Conservation (phyloP, 495 filamentous ascomycete species). For the Neurospora discreta region DNA sequence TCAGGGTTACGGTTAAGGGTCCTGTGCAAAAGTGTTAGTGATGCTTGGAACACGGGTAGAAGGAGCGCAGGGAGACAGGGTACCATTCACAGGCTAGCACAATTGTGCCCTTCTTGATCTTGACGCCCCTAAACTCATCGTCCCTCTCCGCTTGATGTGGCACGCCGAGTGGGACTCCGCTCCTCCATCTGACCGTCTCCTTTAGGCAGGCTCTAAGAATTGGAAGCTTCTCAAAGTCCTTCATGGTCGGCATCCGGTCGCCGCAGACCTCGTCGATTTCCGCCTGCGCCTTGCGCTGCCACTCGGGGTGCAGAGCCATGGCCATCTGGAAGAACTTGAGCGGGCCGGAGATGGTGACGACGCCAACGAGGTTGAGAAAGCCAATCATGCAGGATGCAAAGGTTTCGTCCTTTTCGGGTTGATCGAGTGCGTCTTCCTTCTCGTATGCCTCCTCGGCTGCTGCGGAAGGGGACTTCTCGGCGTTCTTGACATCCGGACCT, state of each 20-base stretch:
- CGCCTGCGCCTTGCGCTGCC: slow-evolving; percentile 40
- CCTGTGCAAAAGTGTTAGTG: slow-evolving; percentile 18
- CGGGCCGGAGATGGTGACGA: slow-evolving; percentile 36
- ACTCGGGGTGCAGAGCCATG: slow-evolving; percentile 35
- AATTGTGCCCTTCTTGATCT: slow-evolving; percentile 39
- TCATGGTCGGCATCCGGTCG: slow-evolving; percentile 36
- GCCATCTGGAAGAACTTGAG: slow-evolving; percentile 40
- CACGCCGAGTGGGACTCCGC: slow-evolving; percentile 39
- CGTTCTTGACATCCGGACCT: neutral
- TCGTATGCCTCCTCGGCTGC: slow-evolving; percentile 3
- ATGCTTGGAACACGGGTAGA: neutral
- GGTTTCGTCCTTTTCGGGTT: slow-evolving; percentile 29
- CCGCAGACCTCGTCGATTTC: slow-evolving; percentile 51
- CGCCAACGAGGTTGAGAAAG: slow-evolving; percentile 36
- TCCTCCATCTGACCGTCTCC: slow-evolving; percentile 51
- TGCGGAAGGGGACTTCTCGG: neutral
- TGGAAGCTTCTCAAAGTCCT: slow-evolving; percentile 35
- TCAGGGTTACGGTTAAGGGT: slow-evolving; percentile 36
- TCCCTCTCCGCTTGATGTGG: slow-evolving; percentile 42
- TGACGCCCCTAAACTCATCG: slow-evolving; percentile 38
- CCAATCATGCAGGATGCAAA: slow-evolving; percentile 40
- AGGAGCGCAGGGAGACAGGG: neutral
- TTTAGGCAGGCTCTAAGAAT: slow-evolving; percentile 47
- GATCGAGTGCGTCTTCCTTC: slow-evolving; percentile 25
- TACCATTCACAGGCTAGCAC: slow-evolving; percentile 47